These are phyloP conservation scores for Herpotrichia juniperi DNA, from an alignment of 2,329 filamentous ascomycete species.

Conservation along the genomic window DNA sequence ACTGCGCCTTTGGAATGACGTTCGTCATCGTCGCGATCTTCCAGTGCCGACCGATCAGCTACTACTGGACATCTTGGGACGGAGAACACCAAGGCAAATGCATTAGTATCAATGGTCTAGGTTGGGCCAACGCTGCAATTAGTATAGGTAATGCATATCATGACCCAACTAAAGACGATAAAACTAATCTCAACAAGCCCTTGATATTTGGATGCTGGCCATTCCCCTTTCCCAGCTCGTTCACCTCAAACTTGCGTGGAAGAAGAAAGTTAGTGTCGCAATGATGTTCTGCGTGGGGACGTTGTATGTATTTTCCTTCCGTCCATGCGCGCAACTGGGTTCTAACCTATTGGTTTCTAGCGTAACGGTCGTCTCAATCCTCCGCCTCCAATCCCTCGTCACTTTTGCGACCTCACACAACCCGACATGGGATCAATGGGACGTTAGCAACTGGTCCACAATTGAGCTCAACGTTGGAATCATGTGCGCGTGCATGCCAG, in stretches of 20 bases:
- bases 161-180: background rate
- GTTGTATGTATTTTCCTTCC: constrained; percentile 51
- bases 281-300: constrained; percentile 46
- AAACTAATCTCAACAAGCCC: background rate
- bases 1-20: constrained; percentile 38
- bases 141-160: constrained; percentile 37
- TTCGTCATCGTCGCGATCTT: constrained; percentile 58
- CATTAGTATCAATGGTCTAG: constrained; percentile 39
- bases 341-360: constrained; percentile 40
- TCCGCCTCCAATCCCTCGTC: constrained; percentile 49
- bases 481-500: constrained; percentile 36
- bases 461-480: constrained; percentile 24
- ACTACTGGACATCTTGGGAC: constrained; percentile 54
- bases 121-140: constrained; percentile 32
- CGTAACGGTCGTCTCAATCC: constrained; percentile 42
- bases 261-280: constrained; percentile 44
- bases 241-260: constrained; percentile 36
- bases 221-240: constrained; percentile 39
- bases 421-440: constrained; percentile 39
- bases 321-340: constrained; percentile 28
- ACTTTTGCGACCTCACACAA: constrained; percentile 48
- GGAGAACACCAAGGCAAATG: constrained; percentile 34
- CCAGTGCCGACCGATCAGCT: constrained; percentile 56
- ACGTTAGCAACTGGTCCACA: constrained; percentile 18
- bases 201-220: constrained; percentile 40